Base-by-base conservation (phyloP, 2,329 filamentous ascomycete species). In the Pseudopithomyces maydicus region DNA sequence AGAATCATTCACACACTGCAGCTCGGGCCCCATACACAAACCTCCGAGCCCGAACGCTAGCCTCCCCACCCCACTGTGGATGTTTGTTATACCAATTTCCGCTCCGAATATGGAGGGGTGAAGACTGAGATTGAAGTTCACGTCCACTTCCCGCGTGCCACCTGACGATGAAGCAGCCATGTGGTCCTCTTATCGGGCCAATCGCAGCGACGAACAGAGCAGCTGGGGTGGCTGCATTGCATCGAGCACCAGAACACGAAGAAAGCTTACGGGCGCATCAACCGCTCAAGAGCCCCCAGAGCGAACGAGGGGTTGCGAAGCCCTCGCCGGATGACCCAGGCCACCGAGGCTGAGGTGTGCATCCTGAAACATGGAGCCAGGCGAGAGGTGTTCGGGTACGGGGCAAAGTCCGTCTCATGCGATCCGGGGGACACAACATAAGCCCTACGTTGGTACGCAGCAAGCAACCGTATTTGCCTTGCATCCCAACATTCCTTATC, bases 271-370 rank as follows among this genome's bases (percentile, higher is more conserved):
- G 8, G 26, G 5, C 12, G 12, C n/a, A n/a, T 14, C 12, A 38
- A 6, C 35, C 12, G 12, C 35, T 14, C n/a, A 14, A 39, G 46
- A 20, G 38, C 17, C 46, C 22, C 23, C 26, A 38, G 35, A 35
- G 35, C 19, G 8, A 29, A 42, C 48, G 38, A 51, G 48, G 48
- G 26, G 38, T 14, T 51, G 48, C 48, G 42, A 51, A 51, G 38
- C 36, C 19, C 38, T 39, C 11, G 19, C 8, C 48, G 17, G 15
- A 51, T 35, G 23, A 20, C 36, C 19, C 32, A 42, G 12, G 38
- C 36, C 36, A 51, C 12, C 36, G 47, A 50, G 36, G 48, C 48
- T 51, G 48, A 51, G 48, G 38, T 51, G 48, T 33, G 48, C 48
- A 51, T 51, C 26, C 48, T 51, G 36, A 42, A 51, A 51, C 48